phyloP scores from a whole-genome alignment of 2,329 filamentous ascomycete genomes.

The Ceratocystis harringtonii region DNA sequence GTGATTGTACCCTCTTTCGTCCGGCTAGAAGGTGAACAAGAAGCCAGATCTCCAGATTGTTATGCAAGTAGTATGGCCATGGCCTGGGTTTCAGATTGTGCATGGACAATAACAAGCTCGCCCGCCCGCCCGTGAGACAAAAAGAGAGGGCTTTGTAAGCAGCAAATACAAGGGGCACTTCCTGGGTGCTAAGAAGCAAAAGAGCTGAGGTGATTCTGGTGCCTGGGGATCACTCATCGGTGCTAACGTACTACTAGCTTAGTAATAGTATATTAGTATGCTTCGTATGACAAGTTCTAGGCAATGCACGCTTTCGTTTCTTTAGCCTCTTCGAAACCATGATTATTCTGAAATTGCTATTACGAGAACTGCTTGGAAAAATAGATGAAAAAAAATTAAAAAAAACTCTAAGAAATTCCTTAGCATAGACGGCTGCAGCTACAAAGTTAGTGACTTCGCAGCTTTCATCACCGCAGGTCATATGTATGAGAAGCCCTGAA shows the following conservation, averaged over 20 bases:
- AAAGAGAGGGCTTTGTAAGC: neutral
- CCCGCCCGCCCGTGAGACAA: neutral
- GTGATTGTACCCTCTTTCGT: neutral
- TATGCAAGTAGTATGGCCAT: neutral
- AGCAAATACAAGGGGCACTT: too few species aligned
- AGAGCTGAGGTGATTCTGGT: neutral
- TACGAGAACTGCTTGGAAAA: neutral
- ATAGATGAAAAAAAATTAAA: too few species aligned
- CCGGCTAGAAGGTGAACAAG: neutral
- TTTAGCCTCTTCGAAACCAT: neutral
- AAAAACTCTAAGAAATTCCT: too few species aligned
- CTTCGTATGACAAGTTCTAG: neutral
- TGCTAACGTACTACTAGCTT: neutral
- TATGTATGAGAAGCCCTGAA: neutral
- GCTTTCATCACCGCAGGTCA: neutral
- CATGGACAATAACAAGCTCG: neutral
- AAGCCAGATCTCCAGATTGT: neutral
- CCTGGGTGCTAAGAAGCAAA: neutral
- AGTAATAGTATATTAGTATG: too few species aligned
- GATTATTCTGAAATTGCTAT: too few species aligned
- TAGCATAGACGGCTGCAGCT: neutral
- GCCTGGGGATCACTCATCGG: neutral
- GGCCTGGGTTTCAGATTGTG: neutral
- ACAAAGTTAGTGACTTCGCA: neutral
- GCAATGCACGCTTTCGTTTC: neutral